These are phyloP conservation scores for Boletus sensibilis DNA, from an alignment of 768 basidiomycete species.

Conservation along the genomic window DNA sequence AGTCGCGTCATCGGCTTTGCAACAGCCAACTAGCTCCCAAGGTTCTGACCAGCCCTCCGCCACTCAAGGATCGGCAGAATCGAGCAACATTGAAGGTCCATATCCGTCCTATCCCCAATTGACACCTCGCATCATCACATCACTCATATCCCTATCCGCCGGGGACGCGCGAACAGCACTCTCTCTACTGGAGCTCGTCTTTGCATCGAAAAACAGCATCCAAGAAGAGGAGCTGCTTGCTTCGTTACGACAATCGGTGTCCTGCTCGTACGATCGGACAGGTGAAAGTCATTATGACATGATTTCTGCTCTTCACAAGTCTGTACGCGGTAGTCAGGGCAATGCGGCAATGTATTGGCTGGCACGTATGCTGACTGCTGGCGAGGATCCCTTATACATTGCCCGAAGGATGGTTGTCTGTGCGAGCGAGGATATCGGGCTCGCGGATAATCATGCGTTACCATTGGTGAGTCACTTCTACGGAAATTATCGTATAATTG, in stretches of 20 bases:
- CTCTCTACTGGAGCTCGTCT: constrained; percentile 69
- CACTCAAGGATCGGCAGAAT: constrained; percentile 19
- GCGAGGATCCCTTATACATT: constrained; percentile 80
- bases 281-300: constrained; percentile 79
- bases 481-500: constrained; percentile 7
- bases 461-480: constrained; percentile 51
- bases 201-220: constrained; percentile 42
- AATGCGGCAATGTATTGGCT: constrained; percentile 87
- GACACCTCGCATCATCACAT: constrained; percentile 45
- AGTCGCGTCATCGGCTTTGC: not conserved
- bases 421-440: constrained; percentile 83
- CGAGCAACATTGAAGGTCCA: constrained; percentile 13
- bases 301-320: constrained; percentile 85
- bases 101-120: constrained; percentile 38
- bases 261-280: constrained; percentile 68
- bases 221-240: constrained; percentile 51
- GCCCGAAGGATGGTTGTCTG: constrained; percentile 73
- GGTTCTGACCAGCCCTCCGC: constrained; percentile 15
- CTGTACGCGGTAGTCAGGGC: constrained; percentile 72
- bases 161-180: constrained; percentile 81
- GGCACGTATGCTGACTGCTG: constrained; percentile 76
- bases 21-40: constrained; percentile 18
- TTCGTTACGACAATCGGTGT: constrained; percentile 60
- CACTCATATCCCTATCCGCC: constrained; percentile 51
- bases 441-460: constrained; percentile 75